A percentile compares a stretch with the other conserved stretches of the same genome.
Evolutionary conservation across 208 protist genomes (phyloP).

Genomic region (Tritrichomonas foetus): DNA sequence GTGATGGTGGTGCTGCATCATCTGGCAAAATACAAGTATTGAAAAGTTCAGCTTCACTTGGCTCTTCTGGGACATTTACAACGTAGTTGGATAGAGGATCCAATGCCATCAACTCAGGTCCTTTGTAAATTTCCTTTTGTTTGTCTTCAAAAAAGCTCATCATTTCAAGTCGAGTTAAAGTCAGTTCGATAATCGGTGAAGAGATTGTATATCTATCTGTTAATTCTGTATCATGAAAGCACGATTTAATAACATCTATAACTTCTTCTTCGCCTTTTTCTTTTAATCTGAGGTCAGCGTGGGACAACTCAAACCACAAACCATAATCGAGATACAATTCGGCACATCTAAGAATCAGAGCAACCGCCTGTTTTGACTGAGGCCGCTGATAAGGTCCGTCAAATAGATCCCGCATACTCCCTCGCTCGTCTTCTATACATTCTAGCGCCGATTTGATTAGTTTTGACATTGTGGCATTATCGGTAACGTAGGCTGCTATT

Average conservation of each 20-base stretch:
- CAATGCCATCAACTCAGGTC: background rate
- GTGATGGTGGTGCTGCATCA: background rate
- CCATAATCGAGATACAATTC: background rate
- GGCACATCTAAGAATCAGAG: background rate
- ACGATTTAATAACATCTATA: background rate
- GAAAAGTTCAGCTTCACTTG: background rate
- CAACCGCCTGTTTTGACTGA: background rate
- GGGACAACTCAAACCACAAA: background rate
- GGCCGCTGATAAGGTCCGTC: background rate
- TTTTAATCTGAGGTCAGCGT: background rate
- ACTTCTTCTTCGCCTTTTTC: background rate
- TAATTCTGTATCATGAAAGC: background rate
- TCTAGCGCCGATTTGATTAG: background rate
- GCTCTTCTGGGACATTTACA: background rate
- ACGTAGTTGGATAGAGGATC: background rate
- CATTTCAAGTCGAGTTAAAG: slow-evolving; percentile 12
- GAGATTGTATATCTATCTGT: background rate
- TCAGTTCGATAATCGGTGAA: slow-evolving; percentile 3
- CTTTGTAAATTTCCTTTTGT: slow-evolving; percentile 14
- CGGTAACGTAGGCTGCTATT: background rate
- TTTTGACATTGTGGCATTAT: background rate
- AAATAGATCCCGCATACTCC: background rate
- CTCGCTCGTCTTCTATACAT: slow-evolving; percentile 21
- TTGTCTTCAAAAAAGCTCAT: background rate
- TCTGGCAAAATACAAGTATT: background rate